These are phyloP conservation scores for Aspergillus persii DNA, from an alignment of 2,329 filamentous ascomycete genomes.

Conservation along the genomic window DNA sequence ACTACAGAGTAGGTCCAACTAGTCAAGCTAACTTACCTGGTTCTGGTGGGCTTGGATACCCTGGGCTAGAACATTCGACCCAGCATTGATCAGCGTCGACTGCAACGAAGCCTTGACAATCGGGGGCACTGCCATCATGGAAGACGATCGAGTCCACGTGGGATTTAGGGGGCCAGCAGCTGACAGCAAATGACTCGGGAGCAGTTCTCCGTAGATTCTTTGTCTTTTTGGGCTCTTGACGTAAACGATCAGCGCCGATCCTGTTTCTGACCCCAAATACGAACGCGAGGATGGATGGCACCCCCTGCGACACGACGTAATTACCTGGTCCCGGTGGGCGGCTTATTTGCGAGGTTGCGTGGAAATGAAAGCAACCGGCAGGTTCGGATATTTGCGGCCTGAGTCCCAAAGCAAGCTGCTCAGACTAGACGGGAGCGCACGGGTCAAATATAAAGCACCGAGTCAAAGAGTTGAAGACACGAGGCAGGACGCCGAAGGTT, in stretches of 20 bases:
- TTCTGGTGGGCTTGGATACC: constrained; percentile 51
- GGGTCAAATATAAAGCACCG: no score
- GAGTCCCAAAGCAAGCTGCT: not conserved
- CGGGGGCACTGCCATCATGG: constrained; percentile 38
- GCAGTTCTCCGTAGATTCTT: not conserved
- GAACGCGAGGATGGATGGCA: not conserved
- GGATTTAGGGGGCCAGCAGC: not conserved
- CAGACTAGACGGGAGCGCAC: no score
- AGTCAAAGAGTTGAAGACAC: no score
- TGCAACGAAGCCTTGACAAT: constrained; percentile 56
- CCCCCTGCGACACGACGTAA: not conserved
- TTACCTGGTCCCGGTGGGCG: not conserved
- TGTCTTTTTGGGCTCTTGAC: not conserved
- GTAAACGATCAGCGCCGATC: not conserved
- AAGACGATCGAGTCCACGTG: not conserved
- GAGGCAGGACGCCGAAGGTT: not conserved
- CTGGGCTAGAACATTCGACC: constrained; percentile 57
- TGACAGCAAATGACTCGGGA: not conserved
- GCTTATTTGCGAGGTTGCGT: not conserved
- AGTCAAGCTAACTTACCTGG: constrained; percentile 29
- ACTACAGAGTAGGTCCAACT: no score
- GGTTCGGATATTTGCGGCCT: not conserved
- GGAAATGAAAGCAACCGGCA: not conserved
- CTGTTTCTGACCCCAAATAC: not conserved
- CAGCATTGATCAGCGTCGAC: constrained; percentile 51